Conservation (phyloP, 2,329 filamentous ascomycete species). For the Monilinia aucupariae region DNA sequence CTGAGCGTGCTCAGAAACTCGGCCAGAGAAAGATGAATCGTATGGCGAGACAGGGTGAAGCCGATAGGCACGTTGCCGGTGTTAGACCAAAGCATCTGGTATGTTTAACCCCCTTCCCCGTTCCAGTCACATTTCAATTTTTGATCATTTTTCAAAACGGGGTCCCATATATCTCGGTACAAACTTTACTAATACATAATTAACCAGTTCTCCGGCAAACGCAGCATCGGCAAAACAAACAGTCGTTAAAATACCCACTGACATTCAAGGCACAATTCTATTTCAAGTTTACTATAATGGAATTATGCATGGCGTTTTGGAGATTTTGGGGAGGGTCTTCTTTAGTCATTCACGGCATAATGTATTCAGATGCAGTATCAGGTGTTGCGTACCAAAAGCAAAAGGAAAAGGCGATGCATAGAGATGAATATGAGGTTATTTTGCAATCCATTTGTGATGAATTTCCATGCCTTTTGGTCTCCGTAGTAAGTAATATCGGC, state of each 20-base stretch:
- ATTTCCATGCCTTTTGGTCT: not conserved
- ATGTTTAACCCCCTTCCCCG: constrained; percentile 39
- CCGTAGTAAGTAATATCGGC: too few species aligned
- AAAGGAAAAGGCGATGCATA: not conserved
- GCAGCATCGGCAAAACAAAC: constrained; percentile 83
- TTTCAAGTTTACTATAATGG: constrained; percentile 4
- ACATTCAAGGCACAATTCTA: constrained; percentile 13
- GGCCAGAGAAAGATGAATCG: constrained; percentile 98
- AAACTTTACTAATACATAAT: constrained; percentile 34
- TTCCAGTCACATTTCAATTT: not conserved
- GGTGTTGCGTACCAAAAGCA: constrained; percentile 9
- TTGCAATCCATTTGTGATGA: not conserved
- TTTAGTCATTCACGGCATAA: constrained; percentile 12
- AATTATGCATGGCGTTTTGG: constrained; percentile 16
- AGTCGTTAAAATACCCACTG: constrained; percentile 49
- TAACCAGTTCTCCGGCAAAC: constrained; percentile 75
- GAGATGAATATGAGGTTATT: not conserved
- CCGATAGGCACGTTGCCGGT: constrained; percentile 80
- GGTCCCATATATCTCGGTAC: not conserved
- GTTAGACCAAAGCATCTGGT: constrained; percentile 87
- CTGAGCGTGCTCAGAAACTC: constrained; percentile 80
- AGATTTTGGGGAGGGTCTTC: constrained; percentile 5
- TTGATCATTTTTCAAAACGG: not conserved
- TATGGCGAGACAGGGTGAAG: constrained; percentile 94
- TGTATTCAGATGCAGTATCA: constrained; percentile 13